Evolutionary conservation across 768 basidiomycete genomes (phyloP).

Genomic region (Candolleomyces efflorescens): DNA sequence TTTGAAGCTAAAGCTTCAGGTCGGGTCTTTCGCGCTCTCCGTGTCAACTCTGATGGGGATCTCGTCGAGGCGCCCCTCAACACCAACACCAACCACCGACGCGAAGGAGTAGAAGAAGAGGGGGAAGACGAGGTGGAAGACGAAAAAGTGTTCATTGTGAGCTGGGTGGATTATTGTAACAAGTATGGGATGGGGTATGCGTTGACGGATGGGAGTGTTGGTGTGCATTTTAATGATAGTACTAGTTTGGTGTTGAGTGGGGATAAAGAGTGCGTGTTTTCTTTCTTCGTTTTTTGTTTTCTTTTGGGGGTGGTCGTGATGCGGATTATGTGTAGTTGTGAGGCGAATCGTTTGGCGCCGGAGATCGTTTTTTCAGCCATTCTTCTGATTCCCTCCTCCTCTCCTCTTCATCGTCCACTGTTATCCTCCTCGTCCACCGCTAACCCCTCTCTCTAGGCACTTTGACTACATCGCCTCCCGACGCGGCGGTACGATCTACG

Average conservation of each 20-base stretch:
- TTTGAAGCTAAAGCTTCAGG: slow-evolving; percentile 67
- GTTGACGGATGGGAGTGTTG: slow-evolving; percentile 90
- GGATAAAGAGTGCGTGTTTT: slow-evolving; percentile 69
- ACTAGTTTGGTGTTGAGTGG: slow-evolving; percentile 82
- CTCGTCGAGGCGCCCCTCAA: too few relatives aligned
- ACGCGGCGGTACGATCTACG: slow-evolving; percentile 59
- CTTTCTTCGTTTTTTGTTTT: background rate
- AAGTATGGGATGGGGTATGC: slow-evolving; percentile 99
- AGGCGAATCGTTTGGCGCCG: too few relatives aligned
- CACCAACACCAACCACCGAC: too few relatives aligned
- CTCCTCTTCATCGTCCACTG: too few relatives aligned
- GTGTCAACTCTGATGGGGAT: too few relatives aligned
- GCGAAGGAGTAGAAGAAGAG: too few relatives aligned
- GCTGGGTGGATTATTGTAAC: slow-evolving; percentile 99
- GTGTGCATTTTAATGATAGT: slow-evolving; percentile 96
- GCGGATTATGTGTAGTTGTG: too few relatives aligned
- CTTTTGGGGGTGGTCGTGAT: too few relatives aligned
- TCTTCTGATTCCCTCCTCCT: too few relatives aligned
- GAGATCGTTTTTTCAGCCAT: too few relatives aligned
- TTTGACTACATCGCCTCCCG: slow-evolving; percentile 84
- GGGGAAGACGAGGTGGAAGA: slow-evolving; percentile 16
- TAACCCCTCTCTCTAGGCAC: slow-evolving; percentile 45
- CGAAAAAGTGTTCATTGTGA: slow-evolving; percentile 87
- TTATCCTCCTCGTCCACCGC: too few relatives aligned
- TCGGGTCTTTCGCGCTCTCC: slow-evolving; percentile 40